A percentile compares a stretch with the other conserved stretches of the same genome.
These are phyloP conservation scores for Microdochium nivale DNA, from an alignment of 2,329 filamentous ascomycete species.

Conservation along the genomic window DNA sequence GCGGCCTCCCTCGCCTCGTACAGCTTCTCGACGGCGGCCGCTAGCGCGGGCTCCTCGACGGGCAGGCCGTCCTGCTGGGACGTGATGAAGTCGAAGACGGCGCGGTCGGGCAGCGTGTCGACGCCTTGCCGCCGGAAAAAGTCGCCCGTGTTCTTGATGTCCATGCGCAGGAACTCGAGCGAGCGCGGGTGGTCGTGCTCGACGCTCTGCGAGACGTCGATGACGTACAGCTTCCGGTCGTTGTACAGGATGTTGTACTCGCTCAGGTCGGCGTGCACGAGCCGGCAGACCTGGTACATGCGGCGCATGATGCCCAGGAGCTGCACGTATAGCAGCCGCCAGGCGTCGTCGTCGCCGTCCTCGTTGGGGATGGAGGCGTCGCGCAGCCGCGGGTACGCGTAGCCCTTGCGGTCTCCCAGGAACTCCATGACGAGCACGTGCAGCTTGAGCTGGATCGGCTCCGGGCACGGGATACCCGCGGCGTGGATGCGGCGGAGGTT, in stretches of 20 bases:
- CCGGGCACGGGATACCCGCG: conserved; percentile 82
- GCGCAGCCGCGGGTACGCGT: conserved; percentile 79
- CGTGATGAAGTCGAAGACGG: conserved; percentile 72
- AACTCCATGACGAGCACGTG: conserved; percentile 96
- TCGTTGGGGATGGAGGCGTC: conserved; percentile 70
- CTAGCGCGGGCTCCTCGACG: conserved; percentile 52
- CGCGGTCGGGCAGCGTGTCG: conserved; percentile 67
- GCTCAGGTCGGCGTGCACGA: conserved; percentile 93
- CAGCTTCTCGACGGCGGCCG: conserved; percentile 55
- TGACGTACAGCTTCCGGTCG: conserved; percentile 75
- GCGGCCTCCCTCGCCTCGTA: conserved; percentile 47
- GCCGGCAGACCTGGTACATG: conserved; percentile 83
- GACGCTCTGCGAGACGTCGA: conserved; percentile 95
- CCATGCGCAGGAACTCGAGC: conserved; percentile 92
- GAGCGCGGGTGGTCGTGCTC: conserved; percentile 93
- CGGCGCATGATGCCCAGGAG: conserved; percentile 82
- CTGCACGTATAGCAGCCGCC: conserved; percentile 73
- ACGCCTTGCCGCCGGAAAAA: conserved; percentile 87
- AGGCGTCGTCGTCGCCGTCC: conserved; percentile 58
- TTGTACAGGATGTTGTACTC: conserved; percentile 98
- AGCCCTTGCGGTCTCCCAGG: conserved; percentile 77
- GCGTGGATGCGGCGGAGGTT: conserved; percentile 80
- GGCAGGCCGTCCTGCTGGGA: conserved; percentile 36
- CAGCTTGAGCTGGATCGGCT: conserved; percentile 81
- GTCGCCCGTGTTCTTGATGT: conserved; percentile 92